These are phyloP conservation scores for Cyberlindnera nakhonratchasimensis DNA, from an alignment of 805 yeast species.

Conservation along the genomic window DNA sequence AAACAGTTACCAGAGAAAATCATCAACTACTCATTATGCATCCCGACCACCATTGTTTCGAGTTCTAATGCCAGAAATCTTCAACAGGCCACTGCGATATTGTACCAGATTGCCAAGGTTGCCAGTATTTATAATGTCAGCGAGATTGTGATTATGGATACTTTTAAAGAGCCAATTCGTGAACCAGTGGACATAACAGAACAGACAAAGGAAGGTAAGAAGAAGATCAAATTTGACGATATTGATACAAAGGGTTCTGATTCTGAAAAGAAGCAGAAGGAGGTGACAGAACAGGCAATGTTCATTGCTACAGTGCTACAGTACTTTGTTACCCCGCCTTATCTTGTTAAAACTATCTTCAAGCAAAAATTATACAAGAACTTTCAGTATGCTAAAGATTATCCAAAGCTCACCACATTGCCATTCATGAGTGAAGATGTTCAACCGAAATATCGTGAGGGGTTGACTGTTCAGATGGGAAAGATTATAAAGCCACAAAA, in stretches of 20 bases:
- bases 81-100: conserved; percentile 68
- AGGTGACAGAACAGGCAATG: conserved; percentile 38
- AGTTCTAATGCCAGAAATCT: conserved; percentile 54
- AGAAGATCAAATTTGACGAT: conserved; percentile 34
- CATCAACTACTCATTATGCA: conserved; percentile 54
- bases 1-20: conserved; percentile 10
- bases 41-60: conserved; percentile 66
- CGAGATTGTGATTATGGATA: conserved; percentile 70
- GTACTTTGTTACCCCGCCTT: conserved; percentile 81
- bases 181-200: conserved; percentile 21
- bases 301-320: conserved; percentile 69
- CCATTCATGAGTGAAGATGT: conserved; percentile 61
- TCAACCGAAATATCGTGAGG: conserved; percentile 55
- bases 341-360: conserved; percentile 65
- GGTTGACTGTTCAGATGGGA: conserved; percentile 43
- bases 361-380: conserved; percentile 41
- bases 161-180: conserved; percentile 30
- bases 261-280: conserved; percentile 14
- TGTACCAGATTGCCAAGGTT: conserved; percentile 76
- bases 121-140: conserved; percentile 66
- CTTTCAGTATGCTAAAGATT: conserved; percentile 59
- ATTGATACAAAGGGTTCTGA: conserved; percentile 19
- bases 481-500: conserved; percentile 31
- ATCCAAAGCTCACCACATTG: conserved; percentile 68
- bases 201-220: conserved; percentile 22